Evolutionary conservation across 2,329 filamentous ascomycete species (phyloP).

Genomic region (Calonectria naviculata): DNA sequence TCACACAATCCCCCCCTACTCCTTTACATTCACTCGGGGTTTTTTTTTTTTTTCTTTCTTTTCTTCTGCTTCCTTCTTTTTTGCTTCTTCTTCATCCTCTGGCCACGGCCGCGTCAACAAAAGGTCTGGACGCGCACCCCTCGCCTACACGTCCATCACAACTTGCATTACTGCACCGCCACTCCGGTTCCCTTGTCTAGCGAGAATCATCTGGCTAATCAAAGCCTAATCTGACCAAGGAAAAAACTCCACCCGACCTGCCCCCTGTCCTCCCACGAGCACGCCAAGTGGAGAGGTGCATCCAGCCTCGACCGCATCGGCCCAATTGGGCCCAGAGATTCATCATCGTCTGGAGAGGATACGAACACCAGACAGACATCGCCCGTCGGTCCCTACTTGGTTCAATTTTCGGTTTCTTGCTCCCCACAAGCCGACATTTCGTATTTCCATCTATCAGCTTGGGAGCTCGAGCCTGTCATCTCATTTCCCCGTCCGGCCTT

Average conservation of each 20-base stretch:
- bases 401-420: background rate
- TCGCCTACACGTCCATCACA: background rate
- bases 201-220: conserved; percentile 5
- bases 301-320: conserved; percentile 10
- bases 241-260: background rate
- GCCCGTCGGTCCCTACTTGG: background rate
- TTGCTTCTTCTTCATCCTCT: background rate
- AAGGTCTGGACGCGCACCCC: conserved; percentile 1
- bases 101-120: conserved; percentile 3
- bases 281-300: conserved; percentile 8
- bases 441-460: background rate
- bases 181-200: conserved; percentile 7
- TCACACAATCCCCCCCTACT: background rate
- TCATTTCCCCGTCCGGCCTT: background rate
- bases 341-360: conserved; percentile 6
- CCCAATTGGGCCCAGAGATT: conserved; percentile 16
- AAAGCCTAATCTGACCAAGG: background rate
- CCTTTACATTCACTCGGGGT: background rate
- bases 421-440: background rate
- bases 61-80: background rate
- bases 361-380: conserved; percentile 7
- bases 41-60: background rate
- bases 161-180: conserved; percentile 14
- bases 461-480: background rate
- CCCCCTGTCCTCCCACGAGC: conserved; percentile 2